These are phyloP conservation scores for Borealophlyctis nickersoniae DNA, from an alignment of 192 early-diverging fungal genomes.

Conservation along the genomic window DNA sequence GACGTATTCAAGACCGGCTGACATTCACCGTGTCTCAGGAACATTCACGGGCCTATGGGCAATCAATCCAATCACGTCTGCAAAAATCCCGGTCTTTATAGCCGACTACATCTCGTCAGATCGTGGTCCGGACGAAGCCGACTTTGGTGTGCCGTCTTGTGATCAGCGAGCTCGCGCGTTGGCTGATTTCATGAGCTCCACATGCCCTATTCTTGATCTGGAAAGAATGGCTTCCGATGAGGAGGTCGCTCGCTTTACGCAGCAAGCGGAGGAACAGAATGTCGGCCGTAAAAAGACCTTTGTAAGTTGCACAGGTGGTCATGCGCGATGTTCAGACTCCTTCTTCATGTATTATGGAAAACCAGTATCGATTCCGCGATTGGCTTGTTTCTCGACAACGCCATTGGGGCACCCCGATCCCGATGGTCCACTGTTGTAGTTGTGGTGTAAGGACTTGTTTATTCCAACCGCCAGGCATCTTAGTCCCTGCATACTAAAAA, in stretches of 20 bases:
- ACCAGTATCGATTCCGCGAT: constrained; percentile 78
- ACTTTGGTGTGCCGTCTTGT: constrained; percentile 6
- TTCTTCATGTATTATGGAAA: too few relatives aligned
- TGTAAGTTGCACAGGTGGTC: too few relatives aligned
- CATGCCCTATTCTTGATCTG: too few relatives aligned
- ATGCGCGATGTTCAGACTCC: too few relatives aligned
- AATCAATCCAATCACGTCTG: constrained; percentile 9
- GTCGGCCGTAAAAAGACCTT: too few relatives aligned
- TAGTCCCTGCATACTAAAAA: not conserved
- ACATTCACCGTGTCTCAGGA: not conserved
- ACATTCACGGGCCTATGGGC: constrained; percentile 23
- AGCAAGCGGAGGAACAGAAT: too few relatives aligned
- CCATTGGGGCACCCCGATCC: constrained; percentile 96
- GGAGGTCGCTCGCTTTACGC: too few relatives aligned
- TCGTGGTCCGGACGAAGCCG: constrained; percentile 1
- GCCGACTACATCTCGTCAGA: constrained; percentile 5
- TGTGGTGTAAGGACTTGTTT: constrained; percentile 68
- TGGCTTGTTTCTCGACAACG: constrained; percentile 95
- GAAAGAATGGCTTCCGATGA: too few relatives aligned
- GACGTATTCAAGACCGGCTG: not conserved
- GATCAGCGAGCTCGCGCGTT: constrained; percentile 13
- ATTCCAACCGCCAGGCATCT: too few relatives aligned
- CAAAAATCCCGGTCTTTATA: constrained; percentile 17
- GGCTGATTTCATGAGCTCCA: too few relatives aligned
- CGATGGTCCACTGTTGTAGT: constrained; percentile 79